Evolutionary conservation across 2,329 filamentous ascomycete species (phyloP), one percentile per base, ranked within the genome.

Genomic region (Hirsutella rhossiliensis): DNA sequence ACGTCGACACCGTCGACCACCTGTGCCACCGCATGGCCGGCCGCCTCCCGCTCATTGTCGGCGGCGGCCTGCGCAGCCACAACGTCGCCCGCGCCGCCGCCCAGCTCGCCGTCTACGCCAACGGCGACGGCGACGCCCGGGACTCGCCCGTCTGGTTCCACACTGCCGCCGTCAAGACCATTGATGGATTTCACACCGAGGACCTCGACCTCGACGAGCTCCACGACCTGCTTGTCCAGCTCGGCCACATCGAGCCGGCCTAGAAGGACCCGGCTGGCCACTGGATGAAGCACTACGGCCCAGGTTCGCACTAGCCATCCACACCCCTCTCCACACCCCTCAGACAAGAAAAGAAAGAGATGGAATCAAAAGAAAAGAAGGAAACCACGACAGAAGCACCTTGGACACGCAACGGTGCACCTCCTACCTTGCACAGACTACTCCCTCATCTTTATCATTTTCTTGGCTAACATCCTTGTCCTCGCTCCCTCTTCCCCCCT

Each of bases 21-120:
- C 60, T 77, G 23, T 59, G 66, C 4, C 42, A 45, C 2, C 51
- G 46, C 19, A 56, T 56, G 1, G 50, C 42, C 1, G 50, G 49
- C 0, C 47, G 50, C 17, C 52, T 76, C 2, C 66, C 77, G 53
- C 56, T 78, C 39, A 64, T 78, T 13, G 61, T 74, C 4, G 73
- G 73, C 0, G 75, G 75, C 1, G 73, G 74, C 1, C 62, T 76
- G 17, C 61, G 71, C 38, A 62, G 58, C 38, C 45, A 45, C n/a
- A 73, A 71, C 45, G 54, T 69, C 8, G 30, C 18, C 7, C 42
- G 45, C 3, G 43, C 69, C 9, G 53, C 56, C 5, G 47, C 48
- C 9, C 49, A 44, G 5, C 47, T 71, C 19, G 50, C 48, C 29
- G 46, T 47, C 20, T 51, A 55, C 29, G 43, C 40, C 19, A 45